Percentiles rank a stretch among this genome's conserved stretches.
These are phyloP conservation scores for Cladosporium sphaerospermum DNA, from an alignment of 2,329 filamentous ascomycete species.

Conservation along the genomic window DNA sequence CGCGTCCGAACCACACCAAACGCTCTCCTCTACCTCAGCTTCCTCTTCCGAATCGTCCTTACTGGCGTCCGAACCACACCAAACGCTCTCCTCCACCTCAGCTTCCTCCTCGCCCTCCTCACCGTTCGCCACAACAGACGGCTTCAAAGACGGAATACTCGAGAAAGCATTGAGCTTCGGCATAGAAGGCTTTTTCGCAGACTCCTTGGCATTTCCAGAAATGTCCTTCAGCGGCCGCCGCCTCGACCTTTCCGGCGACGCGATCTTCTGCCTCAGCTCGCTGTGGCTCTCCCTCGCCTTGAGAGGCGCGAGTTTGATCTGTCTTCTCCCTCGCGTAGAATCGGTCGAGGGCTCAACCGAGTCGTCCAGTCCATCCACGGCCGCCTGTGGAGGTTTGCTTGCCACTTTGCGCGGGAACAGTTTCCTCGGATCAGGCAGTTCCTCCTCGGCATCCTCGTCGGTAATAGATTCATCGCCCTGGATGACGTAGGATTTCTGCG, in stretches of 20 bases:
- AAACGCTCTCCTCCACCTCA: constrained; percentile 31
- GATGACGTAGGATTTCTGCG: background rate
- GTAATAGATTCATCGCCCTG: background rate
- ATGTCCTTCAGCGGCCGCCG: constrained; percentile 5
- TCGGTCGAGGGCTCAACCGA: background rate
- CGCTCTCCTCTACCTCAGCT: constrained; percentile 29
- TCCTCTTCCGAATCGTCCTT: constrained; percentile 20
- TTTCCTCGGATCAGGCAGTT: no score
- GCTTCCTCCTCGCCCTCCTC: constrained; percentile 18
- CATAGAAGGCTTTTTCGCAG: background rate
- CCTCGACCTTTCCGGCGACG: constrained; percentile 10
- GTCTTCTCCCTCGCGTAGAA: constrained; percentile 1
- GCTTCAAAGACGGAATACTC: background rate
- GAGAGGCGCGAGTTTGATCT: constrained; percentile 17
- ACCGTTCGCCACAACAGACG: constrained; percentile 2
- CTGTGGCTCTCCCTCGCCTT: constrained; percentile 12
- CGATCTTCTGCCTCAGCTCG: constrained; percentile 9
- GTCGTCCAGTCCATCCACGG: no score
- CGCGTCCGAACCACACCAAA: constrained; percentile 26
- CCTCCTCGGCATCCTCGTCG: background rate
- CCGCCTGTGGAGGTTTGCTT: no score
- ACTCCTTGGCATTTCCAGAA: background rate
- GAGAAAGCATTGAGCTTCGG: constrained; percentile 1
- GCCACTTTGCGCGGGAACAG: no score
- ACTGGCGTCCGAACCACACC: constrained; percentile 25